Conservation (phyloP, 2,329 filamentous ascomycete genomes). For the Curvularia sp. region DNA sequence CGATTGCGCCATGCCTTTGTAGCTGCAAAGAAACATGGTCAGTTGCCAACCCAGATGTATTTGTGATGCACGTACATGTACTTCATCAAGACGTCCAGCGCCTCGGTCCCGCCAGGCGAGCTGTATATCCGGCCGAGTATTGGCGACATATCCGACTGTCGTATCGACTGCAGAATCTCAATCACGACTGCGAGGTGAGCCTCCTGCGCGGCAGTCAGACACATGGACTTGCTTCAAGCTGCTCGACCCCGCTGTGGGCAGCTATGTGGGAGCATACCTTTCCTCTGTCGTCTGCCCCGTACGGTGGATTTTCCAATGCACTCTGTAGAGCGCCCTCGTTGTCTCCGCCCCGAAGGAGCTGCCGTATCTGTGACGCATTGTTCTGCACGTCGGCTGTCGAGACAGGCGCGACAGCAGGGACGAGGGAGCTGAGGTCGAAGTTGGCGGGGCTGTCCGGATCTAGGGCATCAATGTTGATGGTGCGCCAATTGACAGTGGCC, state of each 20-base stretch:
- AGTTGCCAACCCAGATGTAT: not conserved
- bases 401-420: conserved; percentile 76
- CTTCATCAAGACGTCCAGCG: conserved; percentile 94
- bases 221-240: conserved; percentile 19
- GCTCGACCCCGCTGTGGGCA: conserved; percentile 34
- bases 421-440: conserved; percentile 86
- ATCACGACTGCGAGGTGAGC: conserved; percentile 85
- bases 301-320: conserved; percentile 86
- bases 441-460: conserved; percentile 89
- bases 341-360: conserved; percentile 86
- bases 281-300: conserved; percentile 61
- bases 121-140: conserved; percentile 82
- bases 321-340: conserved; percentile 84
- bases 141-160: conserved; percentile 92
- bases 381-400: conserved; percentile 80
- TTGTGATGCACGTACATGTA: conserved; percentile 73
- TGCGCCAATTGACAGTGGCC: conserved; percentile 72
- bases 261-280: conserved; percentile 52
- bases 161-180: conserved; percentile 94
- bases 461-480: conserved; percentile 91
- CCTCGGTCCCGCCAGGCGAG: conserved; percentile 80
- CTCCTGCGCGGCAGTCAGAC: conserved; percentile 65
- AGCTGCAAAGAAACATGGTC: conserved; percentile 61
- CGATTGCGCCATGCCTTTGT: conserved; percentile 80
- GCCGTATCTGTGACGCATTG: conserved; percentile 80